Evolutionary conservation across 139 green algal species (phyloP), one percentile per base, ranked within the genome.

Genomic region (Diplosphaera chodatii): DNA sequence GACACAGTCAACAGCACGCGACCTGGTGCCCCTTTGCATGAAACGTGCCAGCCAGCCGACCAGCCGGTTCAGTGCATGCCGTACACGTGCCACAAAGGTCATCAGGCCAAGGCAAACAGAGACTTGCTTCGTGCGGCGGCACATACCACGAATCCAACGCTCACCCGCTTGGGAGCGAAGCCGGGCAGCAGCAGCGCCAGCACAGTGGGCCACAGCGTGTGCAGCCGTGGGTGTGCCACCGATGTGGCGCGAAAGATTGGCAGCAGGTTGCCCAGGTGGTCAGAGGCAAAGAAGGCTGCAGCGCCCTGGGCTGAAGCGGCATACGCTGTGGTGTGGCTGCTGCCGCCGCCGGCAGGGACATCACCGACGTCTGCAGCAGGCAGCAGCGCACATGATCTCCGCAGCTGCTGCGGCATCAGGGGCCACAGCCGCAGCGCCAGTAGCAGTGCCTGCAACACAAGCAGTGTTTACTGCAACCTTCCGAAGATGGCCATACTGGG

Each of bases 351-450:
- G 37, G 37, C 37, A 48, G 37, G 25, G 8, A 3, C 18, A 18
- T 18, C 48, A 18, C 13, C 13, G 4, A 59, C 25, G 48, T 18
- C 13, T 3, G 16, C 8, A 0, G 30, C 0, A 2, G 87, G 89
- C 64, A 93, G 84, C 64, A 89, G 80, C 10, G 64, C 41, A 64
- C 72, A 86, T 16, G n/a, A n/a, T 23, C 40, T n/a, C 0, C 81
- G 23, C 1, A 83, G 23, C 1, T 67, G 59, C 15, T 74, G 2
- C 15, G 86, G 82, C 68, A 95, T 63, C 30, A 67, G 63, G 8
- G 78, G 71, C 89, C 89, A 95, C 69, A 92, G 73, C 15, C 75
- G 79, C 74, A 94, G 77, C 0, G 84, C 83, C 64, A 95, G 71
- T 66, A 88, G 69, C 40, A 94, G 78, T 0, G 73, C 75, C 84